Percentiles rank a stretch among this genome's conserved stretches.
Conservation (phyloP, 2,329 filamentous ascomycete species). For the Aureobasidium sp. region DNA sequence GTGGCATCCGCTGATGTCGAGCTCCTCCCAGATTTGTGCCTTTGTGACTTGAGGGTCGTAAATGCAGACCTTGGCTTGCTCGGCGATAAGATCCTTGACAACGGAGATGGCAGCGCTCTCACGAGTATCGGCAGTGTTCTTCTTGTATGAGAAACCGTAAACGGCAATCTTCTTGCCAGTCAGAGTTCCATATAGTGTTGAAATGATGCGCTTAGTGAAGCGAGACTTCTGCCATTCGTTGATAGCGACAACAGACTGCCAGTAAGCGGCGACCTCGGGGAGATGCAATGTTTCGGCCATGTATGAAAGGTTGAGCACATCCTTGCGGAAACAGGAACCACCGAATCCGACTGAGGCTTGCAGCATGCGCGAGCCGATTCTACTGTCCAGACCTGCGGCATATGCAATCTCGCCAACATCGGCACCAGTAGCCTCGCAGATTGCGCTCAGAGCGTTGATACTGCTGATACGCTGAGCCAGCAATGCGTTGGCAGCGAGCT, state of each 20-base stretch:
- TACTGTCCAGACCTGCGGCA: slow-evolving; percentile 56
- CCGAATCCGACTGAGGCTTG: slow-evolving; percentile 71
- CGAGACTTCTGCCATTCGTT: slow-evolving; percentile 67
- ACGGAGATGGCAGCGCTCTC: slow-evolving; percentile 63
- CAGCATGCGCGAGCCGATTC: slow-evolving; percentile 66
- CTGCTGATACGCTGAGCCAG: slow-evolving; percentile 72
- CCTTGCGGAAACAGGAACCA: slow-evolving; percentile 75
- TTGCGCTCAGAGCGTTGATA: slow-evolving; percentile 73
- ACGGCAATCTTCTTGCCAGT: slow-evolving; percentile 62
- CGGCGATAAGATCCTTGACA: slow-evolving; percentile 56
- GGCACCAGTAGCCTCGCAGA: slow-evolving; percentile 69
- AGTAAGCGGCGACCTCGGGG: slow-evolving; percentile 66
- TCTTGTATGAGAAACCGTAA: slow-evolving; percentile 72
- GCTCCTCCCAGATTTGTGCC: slow-evolving; percentile 26
- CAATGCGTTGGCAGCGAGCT: slow-evolving; percentile 73
- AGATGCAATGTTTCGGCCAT: slow-evolving; percentile 62
- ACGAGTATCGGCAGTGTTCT: slow-evolving; percentile 66
- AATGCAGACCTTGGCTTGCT: slow-evolving; percentile 55
- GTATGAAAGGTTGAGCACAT: slow-evolving; percentile 65
- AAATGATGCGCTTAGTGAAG: slow-evolving; percentile 58
- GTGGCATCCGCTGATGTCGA: slow-evolving; percentile 17
- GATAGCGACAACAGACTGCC: slow-evolving; percentile 64
- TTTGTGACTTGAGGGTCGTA: slow-evolving; percentile 50
- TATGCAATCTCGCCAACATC: slow-evolving; percentile 64
- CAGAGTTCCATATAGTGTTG: slow-evolving; percentile 59